Percentiles rank a stretch among this genome's conserved stretches.
phyloP scores from a whole-genome alignment of 176 grass and related monocot species.

The Leersia perrieri region DNA sequence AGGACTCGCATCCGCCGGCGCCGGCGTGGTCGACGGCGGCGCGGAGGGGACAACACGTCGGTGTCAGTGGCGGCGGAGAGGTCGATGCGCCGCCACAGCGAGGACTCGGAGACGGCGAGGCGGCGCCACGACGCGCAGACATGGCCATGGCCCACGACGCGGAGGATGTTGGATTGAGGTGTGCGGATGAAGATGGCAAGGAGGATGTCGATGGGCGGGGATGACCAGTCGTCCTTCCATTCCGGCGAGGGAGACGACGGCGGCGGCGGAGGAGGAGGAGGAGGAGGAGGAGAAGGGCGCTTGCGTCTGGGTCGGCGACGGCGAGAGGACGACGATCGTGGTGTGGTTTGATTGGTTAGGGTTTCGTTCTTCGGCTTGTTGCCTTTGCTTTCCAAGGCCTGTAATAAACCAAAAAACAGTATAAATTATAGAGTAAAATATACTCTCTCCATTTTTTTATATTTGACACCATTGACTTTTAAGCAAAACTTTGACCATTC shows the following conservation, averaged over 20 bases:
- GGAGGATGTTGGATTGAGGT: background rate
- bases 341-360: too few relatives aligned
- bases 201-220: background rate
- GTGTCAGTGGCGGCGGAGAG: background rate
- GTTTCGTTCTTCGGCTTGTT: too few relatives aligned
- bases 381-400: too few relatives aligned
- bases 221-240: background rate
- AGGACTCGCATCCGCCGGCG: background rate
- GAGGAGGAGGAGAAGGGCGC: too few relatives aligned
- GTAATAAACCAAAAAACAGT: too few relatives aligned
- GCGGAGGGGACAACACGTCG: background rate
- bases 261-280: too few relatives aligned
- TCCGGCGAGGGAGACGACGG: too few relatives aligned
- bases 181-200: background rate
- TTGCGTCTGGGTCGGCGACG: too few relatives aligned
- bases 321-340: background rate
- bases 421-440: too few relatives aligned
- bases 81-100: constrained; percentile 18
- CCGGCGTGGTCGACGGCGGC: background rate
- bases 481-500: too few relatives aligned
- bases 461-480: too few relatives aligned
- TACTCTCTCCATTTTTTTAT: too few relatives aligned
- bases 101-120: background rate
- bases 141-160: background rate
- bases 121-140: background rate